Conservation (phyloP, 257 asterid species). For the Galeopsis tetrahit region DNA sequence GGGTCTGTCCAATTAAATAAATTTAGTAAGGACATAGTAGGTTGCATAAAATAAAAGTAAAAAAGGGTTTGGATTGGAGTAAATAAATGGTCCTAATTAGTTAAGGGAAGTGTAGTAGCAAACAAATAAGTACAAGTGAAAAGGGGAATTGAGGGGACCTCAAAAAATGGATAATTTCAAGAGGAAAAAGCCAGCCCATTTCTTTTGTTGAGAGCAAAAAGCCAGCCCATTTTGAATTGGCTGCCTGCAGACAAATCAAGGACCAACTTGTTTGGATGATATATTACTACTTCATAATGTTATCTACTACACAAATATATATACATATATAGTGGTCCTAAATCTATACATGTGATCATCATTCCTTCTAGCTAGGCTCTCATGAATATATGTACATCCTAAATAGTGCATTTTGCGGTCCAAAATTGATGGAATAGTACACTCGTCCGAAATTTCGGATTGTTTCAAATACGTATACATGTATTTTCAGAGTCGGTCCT, state of each 20-base stretch:
- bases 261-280: conserved; percentile 20
- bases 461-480: too few relatives aligned
- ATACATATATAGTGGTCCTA: conserved; percentile 13
- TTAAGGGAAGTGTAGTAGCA: not conserved
- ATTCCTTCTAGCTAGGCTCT: not conserved
- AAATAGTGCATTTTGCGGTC: not conserved
- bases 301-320: not conserved
- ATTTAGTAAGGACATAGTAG: too few relatives aligned
- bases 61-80: not conserved
- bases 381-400: not conserved
- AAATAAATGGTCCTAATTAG: not conserved
- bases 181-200: not conserved
- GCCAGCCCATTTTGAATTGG: conserved; percentile 29
- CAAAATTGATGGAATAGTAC: not conserved
- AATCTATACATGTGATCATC: not conserved
- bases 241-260: conserved; percentile 1
- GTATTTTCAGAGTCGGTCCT: too few relatives aligned
- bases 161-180: not conserved
- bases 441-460: too few relatives aligned
- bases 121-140: not conserved
- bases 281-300: not conserved
- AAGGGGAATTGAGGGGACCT: not conserved
- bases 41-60: not conserved
- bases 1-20: too few relatives aligned
- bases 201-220: not conserved